A percentile compares a stretch with the other conserved stretches of the same genome.
phyloP scores from a whole-genome alignment of 805 yeast genomes.

The Wickerhamomyces chambardii region DNA sequence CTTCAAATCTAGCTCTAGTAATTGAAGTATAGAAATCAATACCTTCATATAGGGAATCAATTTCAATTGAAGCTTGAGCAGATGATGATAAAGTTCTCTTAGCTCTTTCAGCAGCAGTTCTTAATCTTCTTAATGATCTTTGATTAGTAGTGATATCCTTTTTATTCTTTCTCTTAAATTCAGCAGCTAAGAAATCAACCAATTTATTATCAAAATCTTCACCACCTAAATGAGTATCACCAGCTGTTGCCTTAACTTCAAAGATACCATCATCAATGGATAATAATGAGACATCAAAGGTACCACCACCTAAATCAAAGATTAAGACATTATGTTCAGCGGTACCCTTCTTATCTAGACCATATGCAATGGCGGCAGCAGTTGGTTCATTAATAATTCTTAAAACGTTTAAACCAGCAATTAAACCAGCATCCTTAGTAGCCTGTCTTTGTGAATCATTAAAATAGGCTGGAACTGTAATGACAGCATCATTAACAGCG shows the following conservation, averaged over 20 bases:
- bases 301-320: constrained; percentile 98
- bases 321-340: constrained; percentile 85
- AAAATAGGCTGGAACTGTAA: constrained; percentile 95
- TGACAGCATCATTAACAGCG: constrained; percentile 81
- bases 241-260: constrained; percentile 89
- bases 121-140: constrained; percentile 96
- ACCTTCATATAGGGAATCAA: constrained; percentile 95
- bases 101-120: constrained; percentile 99
- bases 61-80: constrained; percentile 94
- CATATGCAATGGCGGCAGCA: constrained; percentile 98
- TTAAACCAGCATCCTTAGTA: constrained; percentile 94
- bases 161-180: constrained; percentile 97
- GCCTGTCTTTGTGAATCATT: constrained; percentile 98
- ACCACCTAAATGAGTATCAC: constrained; percentile 92
- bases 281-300: constrained; percentile 93
- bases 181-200: constrained; percentile 87
- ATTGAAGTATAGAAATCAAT: constrained; percentile 95
- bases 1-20: constrained; percentile 99
- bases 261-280: constrained; percentile 94
- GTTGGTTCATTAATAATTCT: constrained; percentile 97
- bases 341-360: constrained; percentile 58
- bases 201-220: constrained; percentile 97
- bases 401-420: constrained; percentile 91
- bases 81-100: constrained; percentile 97
- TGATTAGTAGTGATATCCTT: constrained; percentile 89